Conservation (phyloP, 179 eudicot genomes). For the Silene coronaria region DNA sequence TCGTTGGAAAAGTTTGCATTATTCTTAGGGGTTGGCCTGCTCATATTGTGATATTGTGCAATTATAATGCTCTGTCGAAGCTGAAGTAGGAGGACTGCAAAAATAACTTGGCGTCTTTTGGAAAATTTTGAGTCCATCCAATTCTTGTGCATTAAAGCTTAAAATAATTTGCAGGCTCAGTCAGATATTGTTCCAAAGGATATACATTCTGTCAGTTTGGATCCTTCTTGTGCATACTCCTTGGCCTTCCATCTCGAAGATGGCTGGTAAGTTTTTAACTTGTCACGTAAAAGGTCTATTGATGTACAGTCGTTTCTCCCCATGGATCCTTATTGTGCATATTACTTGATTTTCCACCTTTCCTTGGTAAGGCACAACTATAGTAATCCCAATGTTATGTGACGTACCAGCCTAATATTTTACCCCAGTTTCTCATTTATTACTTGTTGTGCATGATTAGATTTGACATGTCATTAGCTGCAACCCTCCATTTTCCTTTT, state of each 20-base stretch:
- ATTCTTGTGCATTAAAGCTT: conserved; percentile 3
- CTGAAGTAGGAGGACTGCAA: neutral
- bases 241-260: conserved; percentile 94
- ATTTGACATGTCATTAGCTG: neutral
- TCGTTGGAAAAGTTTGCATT: neutral
- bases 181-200: conserved; percentile 73
- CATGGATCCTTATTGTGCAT: conserved; percentile 31
- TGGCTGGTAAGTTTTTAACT: conserved; percentile 63
- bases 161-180: conserved; percentile 63
- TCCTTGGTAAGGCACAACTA: conserved; percentile 42
- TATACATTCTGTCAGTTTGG: conserved; percentile 67
- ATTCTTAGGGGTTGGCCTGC: neutral
- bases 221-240: conserved; percentile 66
- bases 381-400: neutral
- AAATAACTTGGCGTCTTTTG: neutral
- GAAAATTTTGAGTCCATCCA: conserved; percentile 1
- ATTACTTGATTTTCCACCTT: conserved; percentile 76
- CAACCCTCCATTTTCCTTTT: neutral
- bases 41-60: neutral
- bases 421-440: neutral
- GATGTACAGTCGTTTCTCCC: neutral
- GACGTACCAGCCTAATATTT: neutral
- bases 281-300: neutral
- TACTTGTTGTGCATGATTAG: neutral
- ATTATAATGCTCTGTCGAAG: neutral